phyloP scores from a whole-genome alignment of 2,329 filamentous ascomycete genomes.

The Rachicladosporium sp. region DNA sequence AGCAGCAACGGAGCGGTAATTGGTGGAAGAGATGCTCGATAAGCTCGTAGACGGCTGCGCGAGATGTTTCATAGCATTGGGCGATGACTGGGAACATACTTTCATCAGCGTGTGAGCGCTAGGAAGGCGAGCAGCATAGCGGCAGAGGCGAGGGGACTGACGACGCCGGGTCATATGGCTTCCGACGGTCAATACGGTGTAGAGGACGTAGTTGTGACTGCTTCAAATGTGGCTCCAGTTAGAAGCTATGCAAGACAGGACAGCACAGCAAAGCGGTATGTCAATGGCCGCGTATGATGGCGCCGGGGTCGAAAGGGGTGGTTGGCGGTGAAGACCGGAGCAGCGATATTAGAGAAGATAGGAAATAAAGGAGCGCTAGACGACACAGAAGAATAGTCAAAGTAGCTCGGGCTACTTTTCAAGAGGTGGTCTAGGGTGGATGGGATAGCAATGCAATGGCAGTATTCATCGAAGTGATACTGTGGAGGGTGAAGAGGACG shows the following conservation, averaged over 20 bases:
- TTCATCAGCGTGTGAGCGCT: too few species aligned
- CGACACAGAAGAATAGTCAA: too few species aligned
- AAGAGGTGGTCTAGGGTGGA: too few species aligned
- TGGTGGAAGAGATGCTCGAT: conserved; percentile 2
- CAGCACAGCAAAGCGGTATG: neutral
- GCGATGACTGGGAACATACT: neutral
- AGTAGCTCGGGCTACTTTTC: too few species aligned
- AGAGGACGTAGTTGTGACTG: neutral
- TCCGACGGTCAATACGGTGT: conserved; percentile 1
- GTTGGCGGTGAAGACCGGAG: too few species aligned
- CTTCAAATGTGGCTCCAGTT: conserved; percentile 1
- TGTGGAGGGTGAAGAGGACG: too few species aligned
- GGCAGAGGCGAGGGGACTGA: neutral
- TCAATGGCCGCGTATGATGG: conserved; percentile 1
- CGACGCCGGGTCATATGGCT: neutral
- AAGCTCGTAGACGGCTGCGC: conserved; percentile 2
- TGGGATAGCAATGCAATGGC: too few species aligned
- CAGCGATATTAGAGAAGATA: too few species aligned
- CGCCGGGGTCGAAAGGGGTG: too few species aligned
- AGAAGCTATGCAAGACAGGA: conserved; percentile 1
- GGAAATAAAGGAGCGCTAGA: too few species aligned
- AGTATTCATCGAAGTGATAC: too few species aligned
- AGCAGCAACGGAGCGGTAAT: conserved; percentile 2
- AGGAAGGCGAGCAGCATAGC: neutral
- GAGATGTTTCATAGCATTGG: conserved; percentile 1